phyloP scores from a whole-genome alignment of 805 yeast genomes.

The Tetrapisispora pingtungensis region DNA sequence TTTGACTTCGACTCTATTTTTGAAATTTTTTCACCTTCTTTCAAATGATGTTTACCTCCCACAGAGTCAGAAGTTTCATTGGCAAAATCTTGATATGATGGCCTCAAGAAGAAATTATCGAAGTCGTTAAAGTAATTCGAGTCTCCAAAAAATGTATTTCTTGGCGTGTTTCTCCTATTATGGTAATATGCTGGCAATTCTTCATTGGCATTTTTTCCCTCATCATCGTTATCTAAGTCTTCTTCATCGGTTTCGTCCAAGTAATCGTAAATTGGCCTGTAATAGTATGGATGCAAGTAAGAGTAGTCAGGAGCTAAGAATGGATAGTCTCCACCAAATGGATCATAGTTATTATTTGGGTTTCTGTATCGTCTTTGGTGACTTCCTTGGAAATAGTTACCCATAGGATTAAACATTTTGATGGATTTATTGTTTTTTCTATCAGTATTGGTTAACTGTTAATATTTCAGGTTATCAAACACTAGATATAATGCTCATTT shows the following conservation, averaged over 20 bases:
- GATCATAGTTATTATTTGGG: background rate
- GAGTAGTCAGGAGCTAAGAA: background rate
- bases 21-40: background rate
- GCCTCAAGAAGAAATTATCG: background rate
- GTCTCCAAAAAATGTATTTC: background rate
- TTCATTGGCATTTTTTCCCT: background rate
- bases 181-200: conserved; percentile 1
- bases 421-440: background rate
- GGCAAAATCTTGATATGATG: background rate
- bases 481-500: too few relatives aligned
- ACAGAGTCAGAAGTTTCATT: background rate
- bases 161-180: background rate
- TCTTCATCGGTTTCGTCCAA: conserved; percentile 1
- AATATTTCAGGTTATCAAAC: too few relatives aligned
- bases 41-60: background rate
- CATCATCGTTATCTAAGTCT: background rate
- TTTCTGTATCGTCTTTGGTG: background rate
- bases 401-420: background rate
- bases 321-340: conserved; percentile 18
- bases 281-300: conserved; percentile 1
- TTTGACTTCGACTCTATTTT: too few relatives aligned
- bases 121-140: background rate
- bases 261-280: conserved; percentile 1
- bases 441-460: background rate
- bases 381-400: too few relatives aligned